Conservation (phyloP, 2,329 filamentous ascomycete species). For the Trichoderma hamatum region DNA sequence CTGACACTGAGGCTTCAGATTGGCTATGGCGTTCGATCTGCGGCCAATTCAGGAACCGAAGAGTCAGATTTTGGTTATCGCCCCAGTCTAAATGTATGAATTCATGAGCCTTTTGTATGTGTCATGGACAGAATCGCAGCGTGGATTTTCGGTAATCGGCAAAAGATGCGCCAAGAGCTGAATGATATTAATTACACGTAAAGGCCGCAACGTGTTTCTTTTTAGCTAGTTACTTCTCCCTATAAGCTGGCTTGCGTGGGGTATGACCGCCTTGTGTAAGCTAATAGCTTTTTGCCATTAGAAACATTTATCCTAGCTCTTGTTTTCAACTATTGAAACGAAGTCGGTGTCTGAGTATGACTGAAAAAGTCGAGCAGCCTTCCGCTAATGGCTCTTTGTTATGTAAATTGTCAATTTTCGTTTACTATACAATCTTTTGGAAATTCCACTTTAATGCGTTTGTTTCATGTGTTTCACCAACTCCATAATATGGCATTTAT, state of each 20-base stretch:
- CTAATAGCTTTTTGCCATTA: no score
- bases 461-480: no score
- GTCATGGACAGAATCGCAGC: neutral
- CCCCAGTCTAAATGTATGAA: neutral
- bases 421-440: no score
- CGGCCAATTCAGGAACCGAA: slow-evolving; percentile 18
- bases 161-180: slow-evolving; percentile 1
- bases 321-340: no score
- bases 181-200: neutral
- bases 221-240: neutral
- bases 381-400: no score
- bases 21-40: neutral
- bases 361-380: no score
- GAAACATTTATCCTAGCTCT: no score
- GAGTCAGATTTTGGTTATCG: neutral
- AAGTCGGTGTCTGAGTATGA: no score
- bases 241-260: no score
- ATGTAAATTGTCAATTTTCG: no score
- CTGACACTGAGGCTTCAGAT: neutral
- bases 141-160: neutral
- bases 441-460: no score
- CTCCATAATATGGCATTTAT: neutral
- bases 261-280: neutral
- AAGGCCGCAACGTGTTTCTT: neutral
- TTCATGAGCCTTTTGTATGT: neutral